These are phyloP conservation scores for Alternaria atra DNA, from an alignment of 2,329 filamentous ascomycete genomes.

Conservation along the genomic window DNA sequence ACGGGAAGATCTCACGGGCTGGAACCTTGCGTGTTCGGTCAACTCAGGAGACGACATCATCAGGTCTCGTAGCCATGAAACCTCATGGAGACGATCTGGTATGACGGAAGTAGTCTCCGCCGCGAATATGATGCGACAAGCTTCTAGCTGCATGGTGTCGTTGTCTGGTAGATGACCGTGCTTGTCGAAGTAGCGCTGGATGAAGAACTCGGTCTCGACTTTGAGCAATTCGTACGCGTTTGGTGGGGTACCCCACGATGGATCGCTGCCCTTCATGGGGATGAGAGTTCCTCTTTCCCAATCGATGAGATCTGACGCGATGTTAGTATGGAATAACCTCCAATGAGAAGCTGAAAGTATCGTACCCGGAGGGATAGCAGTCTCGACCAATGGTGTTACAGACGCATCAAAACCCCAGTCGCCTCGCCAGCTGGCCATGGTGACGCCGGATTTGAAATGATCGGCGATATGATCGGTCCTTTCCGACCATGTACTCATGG, in stretches of 20 bases:
- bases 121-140: slow-evolving; percentile 40
- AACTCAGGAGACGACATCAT: slow-evolving; percentile 34
- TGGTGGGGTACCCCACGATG: slow-evolving; percentile 31
- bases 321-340: not conserved
- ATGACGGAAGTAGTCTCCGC: slow-evolving; percentile 22
- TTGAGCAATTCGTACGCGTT: slow-evolving; percentile 40
- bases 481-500: slow-evolving; percentile 33
- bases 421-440: slow-evolving; percentile 39
- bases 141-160: slow-evolving; percentile 36
- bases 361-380: slow-evolving; percentile 35
- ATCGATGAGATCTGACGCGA: slow-evolving; percentile 29
- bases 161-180: slow-evolving; percentile 30
- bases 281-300: slow-evolving; percentile 30
- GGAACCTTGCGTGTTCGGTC: slow-evolving; percentile 28
- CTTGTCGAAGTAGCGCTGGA: slow-evolving; percentile 34
- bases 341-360: not conserved
- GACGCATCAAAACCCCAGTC: slow-evolving; percentile 36
- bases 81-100: slow-evolving; percentile 3
- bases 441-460: slow-evolving; percentile 36
- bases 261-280: slow-evolving; percentile 33
- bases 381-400: slow-evolving; percentile 23
- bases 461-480: slow-evolving; percentile 37
- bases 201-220: slow-evolving; percentile 33
- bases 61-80: slow-evolving; percentile 37
- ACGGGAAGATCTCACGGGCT: slow-evolving; percentile 27